Base-by-base conservation (phyloP, 2,329 filamentous ascomycete genomes). In the Talaromyces albobiverticillius region DNA sequence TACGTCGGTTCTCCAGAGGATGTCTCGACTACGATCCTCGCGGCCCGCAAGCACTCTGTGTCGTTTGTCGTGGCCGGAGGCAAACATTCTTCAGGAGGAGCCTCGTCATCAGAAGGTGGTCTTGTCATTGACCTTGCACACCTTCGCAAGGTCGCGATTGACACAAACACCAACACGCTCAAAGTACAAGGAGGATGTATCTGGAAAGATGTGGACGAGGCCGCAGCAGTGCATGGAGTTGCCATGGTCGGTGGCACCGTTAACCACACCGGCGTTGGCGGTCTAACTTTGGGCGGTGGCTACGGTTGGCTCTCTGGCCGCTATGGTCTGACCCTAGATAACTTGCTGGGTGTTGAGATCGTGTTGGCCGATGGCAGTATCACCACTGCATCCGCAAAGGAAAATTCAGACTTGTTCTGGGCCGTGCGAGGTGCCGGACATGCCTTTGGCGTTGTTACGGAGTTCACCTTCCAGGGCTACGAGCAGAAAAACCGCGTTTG, bases 71-170 rank as follows among this genome's bases (percentile, higher is more conserved):
- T 69, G 7, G 63, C 65, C 51, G 62, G 65, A 2, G 63, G 65
- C 6, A 65, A 64, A 7, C 65, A 85, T 67, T 80, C 79, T 2
- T 81, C 81, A 0, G 75, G 76, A 1, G 81, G 80, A 4, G 73
- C 76, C 6, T 79, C 79, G 9, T 81, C 79, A 1, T 79, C 79
- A 1, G 64, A 76, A 23, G 76, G 78, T 13, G 82, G 82, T 5
- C 69, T 85, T 40, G 76, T 85, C 9, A 77, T 86, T 54, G 81
- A 84, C 60, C 72, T 86, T 14, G 73, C 72, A 2, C 69, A 75
- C 23, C 78, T 86, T 76, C 72, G 76, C 2, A 61, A 68, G 1
- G 79, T 84, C 11, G 69, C 64, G 0, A 79, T 85, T 9, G 73
- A 85, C 50, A 18, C 64, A 1, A 63, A 67, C 2, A 69, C 67